These are phyloP conservation scores for Yarrowia bubula DNA, from an alignment of 805 yeast genomes.

Conservation along the genomic window DNA sequence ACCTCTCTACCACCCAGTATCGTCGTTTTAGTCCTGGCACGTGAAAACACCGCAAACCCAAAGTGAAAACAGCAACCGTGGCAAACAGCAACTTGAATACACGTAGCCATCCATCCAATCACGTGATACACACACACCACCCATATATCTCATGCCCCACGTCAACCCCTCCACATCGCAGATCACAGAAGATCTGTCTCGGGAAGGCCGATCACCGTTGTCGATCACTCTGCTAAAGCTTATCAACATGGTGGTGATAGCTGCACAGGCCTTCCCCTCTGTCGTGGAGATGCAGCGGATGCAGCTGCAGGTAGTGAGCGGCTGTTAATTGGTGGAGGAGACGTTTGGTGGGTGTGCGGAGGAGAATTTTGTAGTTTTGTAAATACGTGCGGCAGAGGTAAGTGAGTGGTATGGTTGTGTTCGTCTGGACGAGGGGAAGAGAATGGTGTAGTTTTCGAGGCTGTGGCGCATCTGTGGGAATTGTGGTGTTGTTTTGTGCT, in stretches of 20 bases:
- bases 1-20: no score
- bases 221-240: background rate
- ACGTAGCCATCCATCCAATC: no score
- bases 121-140: no score
- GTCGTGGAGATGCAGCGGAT: background rate
- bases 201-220: conserved; percentile 19
- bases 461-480: background rate
- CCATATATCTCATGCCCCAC: no score
- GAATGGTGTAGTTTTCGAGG: background rate
- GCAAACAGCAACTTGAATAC: no score
- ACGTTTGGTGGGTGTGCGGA: no score
- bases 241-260: background rate
- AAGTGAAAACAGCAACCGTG: background rate
- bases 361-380: no score
- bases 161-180: background rate
- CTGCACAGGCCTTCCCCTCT: background rate
- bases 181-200: conserved; percentile 5
- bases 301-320: background rate
- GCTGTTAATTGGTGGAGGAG: background rate
- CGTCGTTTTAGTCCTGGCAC: background rate
- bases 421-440: background rate
- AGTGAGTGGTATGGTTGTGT: no score
- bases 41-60: background rate
- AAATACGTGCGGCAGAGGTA: no score
- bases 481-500: background rate